Evolutionary conservation across 305 asterid genomes (phyloP).

Genomic region (Fraxinus platypoda): DNA sequence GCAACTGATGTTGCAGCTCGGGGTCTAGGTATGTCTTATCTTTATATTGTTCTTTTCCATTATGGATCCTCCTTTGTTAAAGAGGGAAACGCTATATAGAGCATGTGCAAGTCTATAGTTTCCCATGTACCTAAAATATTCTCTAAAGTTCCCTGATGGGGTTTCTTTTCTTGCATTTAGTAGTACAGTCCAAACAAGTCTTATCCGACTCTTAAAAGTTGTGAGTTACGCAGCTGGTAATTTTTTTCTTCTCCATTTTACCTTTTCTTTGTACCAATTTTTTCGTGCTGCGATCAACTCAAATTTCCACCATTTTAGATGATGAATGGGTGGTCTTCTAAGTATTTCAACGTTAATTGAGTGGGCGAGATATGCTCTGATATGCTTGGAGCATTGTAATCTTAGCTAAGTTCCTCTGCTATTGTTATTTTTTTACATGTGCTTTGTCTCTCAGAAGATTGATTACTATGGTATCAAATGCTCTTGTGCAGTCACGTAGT

Average conservation of each 20-base stretch:
- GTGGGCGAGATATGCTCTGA: no score
- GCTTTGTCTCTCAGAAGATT: no score
- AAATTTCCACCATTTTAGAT: no score
- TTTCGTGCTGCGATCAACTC: background rate
- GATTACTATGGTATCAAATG: no score
- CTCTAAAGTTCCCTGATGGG: background rate
- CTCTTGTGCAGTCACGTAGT: no score
- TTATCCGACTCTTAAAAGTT: background rate
- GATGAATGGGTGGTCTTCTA: no score
- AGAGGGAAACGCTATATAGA: background rate
- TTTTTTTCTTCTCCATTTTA: background rate
- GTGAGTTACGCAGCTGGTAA: background rate
- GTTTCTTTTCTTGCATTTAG: background rate
- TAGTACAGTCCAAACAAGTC: background rate
- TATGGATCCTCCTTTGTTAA: background rate
- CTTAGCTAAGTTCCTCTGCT: no score
- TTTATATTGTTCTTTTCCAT: background rate
- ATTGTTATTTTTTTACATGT: no score
- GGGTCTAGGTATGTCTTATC: slow-evolving; percentile 69
- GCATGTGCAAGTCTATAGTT: background rate
- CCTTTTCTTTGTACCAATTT: background rate
- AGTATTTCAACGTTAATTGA: no score
- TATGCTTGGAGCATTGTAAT: no score
- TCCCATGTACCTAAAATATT: background rate
- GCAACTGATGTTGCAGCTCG: slow-evolving; percentile 99